Percentiles rank a stretch among this genome's conserved stretches.
These are phyloP conservation scores for Hymenoscyphus scutula DNA, from an alignment of 2,329 filamentous ascomycete species.

Conservation along the genomic window DNA sequence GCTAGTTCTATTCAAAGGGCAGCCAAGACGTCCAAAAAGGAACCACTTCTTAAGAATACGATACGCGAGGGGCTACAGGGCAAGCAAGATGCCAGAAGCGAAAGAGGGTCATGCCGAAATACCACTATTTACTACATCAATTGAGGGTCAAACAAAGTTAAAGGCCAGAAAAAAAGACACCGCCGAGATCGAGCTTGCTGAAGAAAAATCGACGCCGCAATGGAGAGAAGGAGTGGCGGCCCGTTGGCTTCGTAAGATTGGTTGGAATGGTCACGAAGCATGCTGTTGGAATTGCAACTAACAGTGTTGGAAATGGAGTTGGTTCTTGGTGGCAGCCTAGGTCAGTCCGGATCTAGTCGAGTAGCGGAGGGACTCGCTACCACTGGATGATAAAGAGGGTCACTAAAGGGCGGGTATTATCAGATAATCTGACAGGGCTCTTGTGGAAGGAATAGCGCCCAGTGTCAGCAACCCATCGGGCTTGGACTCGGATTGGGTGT, in stretches of 20 bases:
- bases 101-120: background rate
- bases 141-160: too few relatives aligned
- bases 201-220: background rate
- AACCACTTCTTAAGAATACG: background rate
- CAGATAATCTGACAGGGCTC: conserved; percentile 2
- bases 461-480: conserved; percentile 1
- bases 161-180: background rate
- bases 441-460: background rate
- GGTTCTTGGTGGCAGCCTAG: background rate
- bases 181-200: conserved; percentile 1
- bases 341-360: background rate
- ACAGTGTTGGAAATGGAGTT: background rate
- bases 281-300: conserved; percentile 3
- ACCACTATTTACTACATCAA: background rate
- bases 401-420: background rate
- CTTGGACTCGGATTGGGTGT: background rate
- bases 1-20: background rate
- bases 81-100: background rate
- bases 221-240: background rate
- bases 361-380: background rate
- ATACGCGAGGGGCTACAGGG: background rate
- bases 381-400: conserved; percentile 1
- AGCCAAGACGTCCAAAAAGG: background rate
- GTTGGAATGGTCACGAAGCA: background rate
- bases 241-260: background rate